Evolutionary conservation across 257 asterid genomes (phyloP), one percentile per base, ranked within the genome.

Genomic region (Ophiorrhiza pumila): DNA sequence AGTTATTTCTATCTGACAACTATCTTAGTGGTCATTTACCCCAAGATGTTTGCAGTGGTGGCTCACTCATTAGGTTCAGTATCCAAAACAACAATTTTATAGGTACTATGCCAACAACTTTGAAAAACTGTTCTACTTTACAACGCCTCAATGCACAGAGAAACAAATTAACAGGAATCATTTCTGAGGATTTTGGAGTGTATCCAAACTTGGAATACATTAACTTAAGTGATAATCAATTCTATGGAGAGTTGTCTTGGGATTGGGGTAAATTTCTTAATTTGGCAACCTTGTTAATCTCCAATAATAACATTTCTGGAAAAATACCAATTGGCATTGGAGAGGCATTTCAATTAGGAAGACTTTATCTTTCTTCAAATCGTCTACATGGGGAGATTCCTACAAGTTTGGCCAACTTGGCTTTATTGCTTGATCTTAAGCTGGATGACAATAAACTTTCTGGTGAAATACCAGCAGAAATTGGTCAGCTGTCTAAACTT

Each of bases 301-400:
- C 85, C 10, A 69, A 70, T 39, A n/a, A n/a, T n/a, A 83, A 80
- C 42, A 67, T 83, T 55, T 61, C 80, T 45, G 78, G 83, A 17
- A 2, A n/a, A 69, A 69, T 83, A 25, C 87, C 87, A 5, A 0
- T 20, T 0, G 72, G 72, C 25, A 66, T 81, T 60, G 79, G 77
- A 41, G 49, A 74, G 31, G 72, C 77, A 7, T 37, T 77, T 52
- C 72, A 68, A 15, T 57, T 81, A 18, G 39, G 17, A 52, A 53
- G n/a, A 5, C 69, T 81, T 63, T 78, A 84, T 61, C 81, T 81
- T 60, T 74, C 78, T 61, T 74, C 75, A 25, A 81, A 81, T 57
- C 34, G 45, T 5, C 55, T 79, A 25, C 53, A 65, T 2, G 84
- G 88, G 63, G 47, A 17, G 23, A 71, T 81, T 63, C 86, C 84